These are phyloP conservation scores for Ceratobasidium sp. DNA, from an alignment of 1,284 basidiomycete genomes.

Conservation along the genomic window DNA sequence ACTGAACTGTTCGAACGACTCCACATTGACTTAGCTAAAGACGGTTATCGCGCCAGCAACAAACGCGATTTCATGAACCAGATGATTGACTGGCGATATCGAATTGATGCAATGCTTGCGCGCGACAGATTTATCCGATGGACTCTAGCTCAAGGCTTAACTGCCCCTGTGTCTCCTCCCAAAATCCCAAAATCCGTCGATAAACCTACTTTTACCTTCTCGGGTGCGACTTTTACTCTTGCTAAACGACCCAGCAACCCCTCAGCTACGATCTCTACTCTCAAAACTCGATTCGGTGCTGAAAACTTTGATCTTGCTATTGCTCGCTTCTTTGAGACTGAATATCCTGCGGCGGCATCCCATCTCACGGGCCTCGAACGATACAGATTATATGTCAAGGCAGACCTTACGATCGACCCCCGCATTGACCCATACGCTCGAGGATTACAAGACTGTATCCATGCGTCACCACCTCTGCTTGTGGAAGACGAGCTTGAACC, in stretches of 20 bases:
- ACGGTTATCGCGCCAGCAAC: slow-evolving; percentile 36
- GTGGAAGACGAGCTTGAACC: neutral
- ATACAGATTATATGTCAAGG: neutral
- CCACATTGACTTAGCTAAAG: slow-evolving; percentile 45
- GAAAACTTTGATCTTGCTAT: neutral
- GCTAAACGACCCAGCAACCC: neutral
- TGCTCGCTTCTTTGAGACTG: neutral
- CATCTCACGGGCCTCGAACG: neutral
- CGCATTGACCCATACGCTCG: neutral
- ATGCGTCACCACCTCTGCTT: neutral
- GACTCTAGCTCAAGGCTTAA: neutral
- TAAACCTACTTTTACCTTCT: neutral
- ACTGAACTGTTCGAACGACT: slow-evolving; percentile 43
- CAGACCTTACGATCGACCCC: neutral
- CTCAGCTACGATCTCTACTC: neutral
- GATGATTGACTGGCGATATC: slow-evolving; percentile 11
- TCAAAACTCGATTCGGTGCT: neutral
- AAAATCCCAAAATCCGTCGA: neutral
- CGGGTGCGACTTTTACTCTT: too few species aligned
- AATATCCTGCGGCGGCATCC: neutral
- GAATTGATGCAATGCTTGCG: neutral
- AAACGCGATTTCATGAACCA: slow-evolving; percentile 27
- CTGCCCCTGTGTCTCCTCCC: neutral
- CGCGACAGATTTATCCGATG: neutral
- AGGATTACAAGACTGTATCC: neutral